Percentiles rank a stretch among this genome's conserved stretches.
Evolutionary conservation across 306 rosid species (phyloP).

Genomic region (Gastrolobium bilobum): DNA sequence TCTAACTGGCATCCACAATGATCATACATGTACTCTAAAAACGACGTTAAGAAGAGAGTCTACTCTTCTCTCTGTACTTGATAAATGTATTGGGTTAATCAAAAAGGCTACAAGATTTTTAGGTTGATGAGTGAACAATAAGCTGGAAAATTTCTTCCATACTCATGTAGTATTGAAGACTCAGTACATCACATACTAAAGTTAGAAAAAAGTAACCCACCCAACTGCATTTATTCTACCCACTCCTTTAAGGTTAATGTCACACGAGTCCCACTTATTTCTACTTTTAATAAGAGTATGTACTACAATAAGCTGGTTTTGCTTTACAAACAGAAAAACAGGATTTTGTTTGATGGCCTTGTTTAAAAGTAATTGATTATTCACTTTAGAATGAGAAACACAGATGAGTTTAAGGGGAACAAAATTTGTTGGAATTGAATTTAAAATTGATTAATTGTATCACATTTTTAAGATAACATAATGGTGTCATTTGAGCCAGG

Average conservation of each 20-base stretch:
- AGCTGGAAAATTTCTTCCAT: too few relatives aligned
- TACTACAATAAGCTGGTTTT: background rate
- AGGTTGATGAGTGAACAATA: background rate
- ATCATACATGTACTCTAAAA: slow-evolving; percentile 16
- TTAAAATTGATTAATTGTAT: background rate
- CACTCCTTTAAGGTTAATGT: too few relatives aligned
- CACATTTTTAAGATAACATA: slow-evolving; percentile 1
- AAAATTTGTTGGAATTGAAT: slow-evolving; percentile 20
- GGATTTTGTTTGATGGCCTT: background rate
- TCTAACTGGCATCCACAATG: slow-evolving; percentile 15
- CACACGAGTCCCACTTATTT: too few relatives aligned
- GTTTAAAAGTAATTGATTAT: background rate
- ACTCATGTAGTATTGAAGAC: too few relatives aligned
- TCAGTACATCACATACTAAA: too few relatives aligned
- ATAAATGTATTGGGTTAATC: background rate
- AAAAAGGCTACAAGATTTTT: background rate
- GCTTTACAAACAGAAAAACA: background rate
- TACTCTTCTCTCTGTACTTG: background rate
- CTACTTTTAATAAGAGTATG: too few relatives aligned
- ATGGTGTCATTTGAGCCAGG: background rate
- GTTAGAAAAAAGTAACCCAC: too few relatives aligned
- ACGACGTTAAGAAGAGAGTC: background rate
- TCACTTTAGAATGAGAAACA: slow-evolving; percentile 30
- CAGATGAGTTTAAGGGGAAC: background rate
- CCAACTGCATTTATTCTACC: too few relatives aligned